phyloP scores from a whole-genome alignment of 257 asterid genomes.

The Plectranthus barbatus region DNA sequence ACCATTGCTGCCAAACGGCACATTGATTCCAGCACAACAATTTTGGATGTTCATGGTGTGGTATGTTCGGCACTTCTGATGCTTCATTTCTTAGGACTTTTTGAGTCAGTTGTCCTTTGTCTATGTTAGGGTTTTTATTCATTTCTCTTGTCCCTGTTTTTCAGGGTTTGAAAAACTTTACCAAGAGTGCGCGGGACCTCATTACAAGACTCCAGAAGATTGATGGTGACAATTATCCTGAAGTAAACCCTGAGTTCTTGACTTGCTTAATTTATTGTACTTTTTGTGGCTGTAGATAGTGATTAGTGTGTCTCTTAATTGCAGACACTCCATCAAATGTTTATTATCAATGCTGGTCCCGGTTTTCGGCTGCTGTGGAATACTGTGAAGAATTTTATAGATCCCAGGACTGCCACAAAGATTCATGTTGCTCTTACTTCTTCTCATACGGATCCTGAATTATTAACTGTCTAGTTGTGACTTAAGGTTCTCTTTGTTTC shows the following conservation, averaged over 20 bases:
- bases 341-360: conserved; percentile 90
- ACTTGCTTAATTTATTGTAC: background rate
- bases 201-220: conserved; percentile 82
- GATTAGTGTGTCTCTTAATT: conserved; percentile 18
- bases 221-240: conserved; percentile 93
- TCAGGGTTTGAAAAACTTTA: conserved; percentile 87
- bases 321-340: conserved; percentile 98
- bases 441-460: background rate
- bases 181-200: conserved; percentile 82
- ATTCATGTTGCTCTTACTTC: conserved; percentile 56
- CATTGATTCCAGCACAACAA: conserved; percentile 91
- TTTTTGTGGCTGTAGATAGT: conserved; percentile 10
- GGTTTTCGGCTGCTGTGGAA: conserved; percentile 89
- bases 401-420: conserved; percentile 92
- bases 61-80: conserved; percentile 35
- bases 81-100: background rate
- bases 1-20: conserved; percentile 90
- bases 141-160: conserved; percentile 5
- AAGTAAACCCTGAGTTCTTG: conserved; percentile 35
- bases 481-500: conserved; percentile 4
- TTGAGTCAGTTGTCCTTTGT: conserved; percentile 1
- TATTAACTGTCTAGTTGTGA: background rate
- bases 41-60: conserved; percentile 98
- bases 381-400: conserved; percentile 76
- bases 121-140: background rate